A percentile compares a stretch with the other conserved stretches of the same genome.
Conservation (phyloP, 75 land plant species). For the Picea glauca region DNA sequence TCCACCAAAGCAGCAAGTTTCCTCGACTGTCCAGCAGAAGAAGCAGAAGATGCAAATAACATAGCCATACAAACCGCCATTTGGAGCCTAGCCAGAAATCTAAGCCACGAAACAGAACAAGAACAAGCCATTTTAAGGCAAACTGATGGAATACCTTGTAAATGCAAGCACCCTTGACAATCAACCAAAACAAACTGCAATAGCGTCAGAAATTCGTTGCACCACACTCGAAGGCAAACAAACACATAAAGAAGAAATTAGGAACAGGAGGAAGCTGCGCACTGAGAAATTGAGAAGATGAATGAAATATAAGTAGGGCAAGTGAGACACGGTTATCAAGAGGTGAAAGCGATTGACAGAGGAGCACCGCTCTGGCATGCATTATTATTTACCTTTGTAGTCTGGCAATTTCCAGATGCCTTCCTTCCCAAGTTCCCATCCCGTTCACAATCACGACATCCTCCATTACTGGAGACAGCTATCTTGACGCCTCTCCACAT, state of each 20-base stretch:
- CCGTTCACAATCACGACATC: neutral
- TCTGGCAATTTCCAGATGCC: neutral
- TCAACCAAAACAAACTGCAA: no score
- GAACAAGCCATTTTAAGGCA: no score
- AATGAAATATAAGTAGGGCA: neutral
- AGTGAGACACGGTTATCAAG: neutral
- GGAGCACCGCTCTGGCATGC: neutral
- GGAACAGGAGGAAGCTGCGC: no score
- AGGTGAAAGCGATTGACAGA: neutral
- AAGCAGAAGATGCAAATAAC: neutral
- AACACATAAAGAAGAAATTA: neutral
- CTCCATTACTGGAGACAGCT: neutral
- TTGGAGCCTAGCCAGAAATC: no score
- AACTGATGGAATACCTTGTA: no score
- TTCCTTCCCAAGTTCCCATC: neutral
- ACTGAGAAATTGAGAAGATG: no score
- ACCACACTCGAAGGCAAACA: neutral
- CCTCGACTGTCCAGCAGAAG: neutral
- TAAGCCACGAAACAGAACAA: neutral
- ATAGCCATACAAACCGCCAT: no score
- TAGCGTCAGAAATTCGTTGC: neutral
- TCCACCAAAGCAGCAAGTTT: conserved; percentile 27
- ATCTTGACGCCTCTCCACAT: neutral
- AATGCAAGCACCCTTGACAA: no score
- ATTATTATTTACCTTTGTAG: neutral